Percentiles rank a stretch among this genome's conserved stretches.
Evolutionary conservation across 176 grass and related monocot genomes (phyloP).

Genomic region (Hyparrhenia diplandra): DNA sequence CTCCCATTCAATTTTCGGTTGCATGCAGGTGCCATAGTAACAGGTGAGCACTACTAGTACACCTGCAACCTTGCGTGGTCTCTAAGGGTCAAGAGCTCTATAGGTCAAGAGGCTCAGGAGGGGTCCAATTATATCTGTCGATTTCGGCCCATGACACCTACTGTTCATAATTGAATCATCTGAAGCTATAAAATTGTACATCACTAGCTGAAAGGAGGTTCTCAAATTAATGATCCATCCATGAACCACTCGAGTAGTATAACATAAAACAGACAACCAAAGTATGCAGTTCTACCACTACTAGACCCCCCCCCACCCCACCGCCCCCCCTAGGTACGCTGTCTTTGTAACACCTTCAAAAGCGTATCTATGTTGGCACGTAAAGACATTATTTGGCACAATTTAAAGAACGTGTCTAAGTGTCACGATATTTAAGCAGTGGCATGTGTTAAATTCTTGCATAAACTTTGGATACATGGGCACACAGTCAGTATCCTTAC

Average conservation of each 20-base stretch:
- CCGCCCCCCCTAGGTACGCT: too few relatives aligned
- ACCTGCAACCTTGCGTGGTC: neutral
- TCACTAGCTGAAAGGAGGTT: neutral
- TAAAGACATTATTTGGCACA: too few relatives aligned
- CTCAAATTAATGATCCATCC: neutral
- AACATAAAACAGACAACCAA: neutral
- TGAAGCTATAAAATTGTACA: neutral
- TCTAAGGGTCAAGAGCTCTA: neutral
- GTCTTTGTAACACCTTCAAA: too few relatives aligned
- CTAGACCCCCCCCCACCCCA: too few relatives aligned
- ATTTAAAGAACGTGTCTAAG: too few relatives aligned
- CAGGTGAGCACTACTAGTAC: neutral
- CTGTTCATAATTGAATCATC: neutral
- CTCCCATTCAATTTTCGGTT: neutral
- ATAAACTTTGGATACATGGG: too few relatives aligned
- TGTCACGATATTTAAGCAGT: too few relatives aligned
- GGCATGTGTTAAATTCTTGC: too few relatives aligned
- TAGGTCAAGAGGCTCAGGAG: neutral
- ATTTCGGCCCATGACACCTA: neutral
- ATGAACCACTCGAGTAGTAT: too few relatives aligned
- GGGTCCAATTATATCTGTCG: neutral
- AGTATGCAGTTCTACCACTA: too few relatives aligned
- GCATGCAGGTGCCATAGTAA: neutral
- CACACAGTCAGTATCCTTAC: neutral
- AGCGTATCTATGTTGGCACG: too few relatives aligned